Evolutionary conservation across 805 yeast genomes (phyloP).

Genomic region (Alloascoidea hylecoeti): DNA sequence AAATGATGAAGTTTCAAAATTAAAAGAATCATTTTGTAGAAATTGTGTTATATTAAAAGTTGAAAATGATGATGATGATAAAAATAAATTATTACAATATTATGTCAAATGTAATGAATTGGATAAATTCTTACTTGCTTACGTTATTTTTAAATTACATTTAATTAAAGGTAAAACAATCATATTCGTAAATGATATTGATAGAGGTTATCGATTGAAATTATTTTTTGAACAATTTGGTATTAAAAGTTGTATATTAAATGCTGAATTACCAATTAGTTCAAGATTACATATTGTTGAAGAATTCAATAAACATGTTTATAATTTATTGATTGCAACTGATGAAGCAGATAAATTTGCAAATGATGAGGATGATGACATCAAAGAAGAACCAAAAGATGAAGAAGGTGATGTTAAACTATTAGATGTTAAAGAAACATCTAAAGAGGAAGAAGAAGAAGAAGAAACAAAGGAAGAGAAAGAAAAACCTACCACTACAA

Average conservation of each 20-base stretch:
- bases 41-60: constrained; percentile 70
- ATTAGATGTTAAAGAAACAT: constrained; percentile 8
- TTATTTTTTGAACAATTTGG: constrained; percentile 93
- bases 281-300: constrained; percentile 93
- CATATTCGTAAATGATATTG: constrained; percentile 85
- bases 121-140: constrained; percentile 82
- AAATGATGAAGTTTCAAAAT: constrained; percentile 66
- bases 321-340: constrained; percentile 82
- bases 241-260: constrained; percentile 72
- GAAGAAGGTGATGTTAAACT: constrained; percentile 12
- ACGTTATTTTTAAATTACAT: constrained; percentile 80
- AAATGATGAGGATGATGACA: constrained; percentile 32
- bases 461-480: constrained; percentile 6
- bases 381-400: constrained; percentile 12
- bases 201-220: constrained; percentile 87
- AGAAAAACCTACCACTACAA: constrained; percentile 3
- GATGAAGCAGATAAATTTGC: constrained; percentile 66
- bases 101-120: constrained; percentile 79
- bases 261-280: constrained; percentile 85
- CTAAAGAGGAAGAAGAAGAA: constrained; percentile 11
- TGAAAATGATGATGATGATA: constrained; percentile 20
- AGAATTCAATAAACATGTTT: constrained; percentile 83
- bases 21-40: constrained; percentile 66
- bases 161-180: constrained; percentile 85
- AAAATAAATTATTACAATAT: constrained; percentile 62